These are phyloP conservation scores for Glycine tomentella DNA, from an alignment of 306 rosid genomes.

Conservation along the genomic window DNA sequence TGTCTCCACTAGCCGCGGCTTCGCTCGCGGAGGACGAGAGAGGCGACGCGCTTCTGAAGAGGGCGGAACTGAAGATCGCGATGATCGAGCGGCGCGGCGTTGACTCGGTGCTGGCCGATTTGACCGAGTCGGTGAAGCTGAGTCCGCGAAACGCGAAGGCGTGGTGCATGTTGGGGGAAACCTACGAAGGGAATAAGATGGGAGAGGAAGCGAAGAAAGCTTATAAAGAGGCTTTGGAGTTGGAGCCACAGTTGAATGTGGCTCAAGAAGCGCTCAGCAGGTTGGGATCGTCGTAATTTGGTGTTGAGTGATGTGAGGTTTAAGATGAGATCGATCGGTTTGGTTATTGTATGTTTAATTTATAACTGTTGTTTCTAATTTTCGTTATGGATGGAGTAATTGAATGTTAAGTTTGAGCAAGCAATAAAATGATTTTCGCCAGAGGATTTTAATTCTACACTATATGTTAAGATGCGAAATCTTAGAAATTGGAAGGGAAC, in stretches of 20 bases:
- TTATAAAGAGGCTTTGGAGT: constrained; percentile 67
- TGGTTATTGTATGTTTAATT: background rate
- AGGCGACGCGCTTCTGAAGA: constrained; percentile 80
- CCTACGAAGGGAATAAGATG: constrained; percentile 77
- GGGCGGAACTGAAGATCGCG: constrained; percentile 78
- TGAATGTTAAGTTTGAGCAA: background rate
- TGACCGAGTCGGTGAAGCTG: constrained; percentile 66
- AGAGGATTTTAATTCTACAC: too few species aligned
- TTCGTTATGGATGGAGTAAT: background rate
- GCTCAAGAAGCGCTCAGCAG: constrained; percentile 74
- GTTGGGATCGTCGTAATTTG: constrained; percentile 45
- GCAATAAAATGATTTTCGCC: background rate
- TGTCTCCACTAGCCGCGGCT: constrained; percentile 70
- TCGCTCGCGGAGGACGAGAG: constrained; percentile 67
- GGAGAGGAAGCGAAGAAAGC: constrained; percentile 76
- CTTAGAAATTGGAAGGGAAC: too few species aligned
- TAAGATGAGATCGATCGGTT: background rate
- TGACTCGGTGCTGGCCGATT: constrained; percentile 72
- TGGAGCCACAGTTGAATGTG: constrained; percentile 56
- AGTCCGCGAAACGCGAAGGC: constrained; percentile 64
- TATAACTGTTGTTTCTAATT: background rate
- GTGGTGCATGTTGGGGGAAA: constrained; percentile 74
- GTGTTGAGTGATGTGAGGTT: background rate
- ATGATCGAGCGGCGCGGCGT: constrained; percentile 50
- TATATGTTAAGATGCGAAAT: too few species aligned